These are phyloP conservation scores for Aquilaria yunnanensis DNA, from an alignment of 345 rosid genomes.

Conservation along the genomic window DNA sequence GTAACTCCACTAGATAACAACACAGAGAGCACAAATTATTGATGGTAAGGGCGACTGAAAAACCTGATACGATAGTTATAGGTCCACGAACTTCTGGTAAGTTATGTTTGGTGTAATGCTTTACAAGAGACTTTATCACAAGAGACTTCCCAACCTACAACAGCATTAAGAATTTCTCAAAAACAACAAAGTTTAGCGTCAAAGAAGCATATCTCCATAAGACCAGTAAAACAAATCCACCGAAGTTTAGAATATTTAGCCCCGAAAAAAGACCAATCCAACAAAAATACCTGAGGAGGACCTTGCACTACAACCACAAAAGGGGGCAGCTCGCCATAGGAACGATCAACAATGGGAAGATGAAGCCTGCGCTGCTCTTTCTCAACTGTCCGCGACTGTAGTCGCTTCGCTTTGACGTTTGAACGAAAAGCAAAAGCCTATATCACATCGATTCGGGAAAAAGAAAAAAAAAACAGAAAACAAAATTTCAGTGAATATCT, in stretches of 20 bases:
- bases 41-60: neutral
- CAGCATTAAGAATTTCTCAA: conserved; percentile 4
- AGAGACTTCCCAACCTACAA: conserved; percentile 89
- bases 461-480: neutral
- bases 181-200: neutral
- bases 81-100: conserved; percentile 90
- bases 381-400: conserved; percentile 65
- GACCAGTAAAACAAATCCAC: no score
- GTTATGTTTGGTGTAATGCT: conserved; percentile 73
- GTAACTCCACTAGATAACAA: conserved; percentile 12
- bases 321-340: conserved; percentile 79
- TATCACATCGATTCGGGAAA: neutral
- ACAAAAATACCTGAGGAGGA: conserved; percentile 59
- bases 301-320: conserved; percentile 90
- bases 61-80: conserved; percentile 81
- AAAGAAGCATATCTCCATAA: no score
- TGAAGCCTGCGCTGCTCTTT: conserved; percentile 85
- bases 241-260: no score
- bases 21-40: neutral
- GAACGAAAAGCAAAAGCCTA: conserved; percentile 76
- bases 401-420: conserved; percentile 51
- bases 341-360: conserved; percentile 67
- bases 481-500: neutral
- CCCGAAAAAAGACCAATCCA: neutral
- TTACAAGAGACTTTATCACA: conserved; percentile 69